These are phyloP conservation scores for Botryosphaeria agaves DNA, from an alignment of 2,329 filamentous ascomycete species.

Conservation along the genomic window DNA sequence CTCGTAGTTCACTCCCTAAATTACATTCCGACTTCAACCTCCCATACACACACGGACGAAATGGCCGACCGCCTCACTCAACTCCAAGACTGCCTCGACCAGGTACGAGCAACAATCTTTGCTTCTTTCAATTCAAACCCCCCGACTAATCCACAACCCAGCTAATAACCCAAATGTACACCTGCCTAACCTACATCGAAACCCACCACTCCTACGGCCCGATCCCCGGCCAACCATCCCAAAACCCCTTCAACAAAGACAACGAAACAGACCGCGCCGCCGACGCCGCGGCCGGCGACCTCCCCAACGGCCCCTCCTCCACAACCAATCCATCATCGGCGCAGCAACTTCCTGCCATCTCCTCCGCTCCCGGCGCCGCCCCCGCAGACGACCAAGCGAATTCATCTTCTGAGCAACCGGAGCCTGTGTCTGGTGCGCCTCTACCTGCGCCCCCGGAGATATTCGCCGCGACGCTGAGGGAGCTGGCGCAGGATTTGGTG, in stretches of 20 bases:
- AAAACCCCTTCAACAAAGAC: constrained; percentile 6
- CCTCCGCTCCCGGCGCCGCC: too few species aligned
- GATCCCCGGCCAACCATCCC: constrained; percentile 24
- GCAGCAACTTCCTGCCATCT: constrained; percentile 5
- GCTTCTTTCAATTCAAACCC: not conserved
- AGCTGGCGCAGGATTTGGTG: constrained; percentile 60
- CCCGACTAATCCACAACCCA: constrained; percentile 8
- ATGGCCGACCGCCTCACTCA: constrained; percentile 70
- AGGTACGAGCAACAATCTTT: constrained; percentile 31
- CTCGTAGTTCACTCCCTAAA: not conserved
- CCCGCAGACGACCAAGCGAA: constrained; percentile 7
- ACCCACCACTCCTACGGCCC: constrained; percentile 21
- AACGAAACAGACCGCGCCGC: constrained; percentile 4
- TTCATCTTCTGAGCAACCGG: too few species aligned
- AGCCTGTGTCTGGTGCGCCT: constrained; percentile 31
- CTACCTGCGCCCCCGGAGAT: constrained; percentile 44
- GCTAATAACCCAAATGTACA: constrained; percentile 31
- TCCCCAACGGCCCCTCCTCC: too few species aligned
- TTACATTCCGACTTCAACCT: not conserved
- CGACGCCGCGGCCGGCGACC: constrained; percentile 3
- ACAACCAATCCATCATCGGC: constrained; percentile 1
- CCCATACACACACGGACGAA: constrained; percentile 1
- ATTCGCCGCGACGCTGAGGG: constrained; percentile 49
- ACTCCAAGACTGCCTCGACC: constrained; percentile 69
- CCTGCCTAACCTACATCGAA: constrained; percentile 25